Evolutionary conservation across 768 basidiomycete species (phyloP), one percentile per base, ranked within the genome.

Genomic region (Boletus sp.): DNA sequence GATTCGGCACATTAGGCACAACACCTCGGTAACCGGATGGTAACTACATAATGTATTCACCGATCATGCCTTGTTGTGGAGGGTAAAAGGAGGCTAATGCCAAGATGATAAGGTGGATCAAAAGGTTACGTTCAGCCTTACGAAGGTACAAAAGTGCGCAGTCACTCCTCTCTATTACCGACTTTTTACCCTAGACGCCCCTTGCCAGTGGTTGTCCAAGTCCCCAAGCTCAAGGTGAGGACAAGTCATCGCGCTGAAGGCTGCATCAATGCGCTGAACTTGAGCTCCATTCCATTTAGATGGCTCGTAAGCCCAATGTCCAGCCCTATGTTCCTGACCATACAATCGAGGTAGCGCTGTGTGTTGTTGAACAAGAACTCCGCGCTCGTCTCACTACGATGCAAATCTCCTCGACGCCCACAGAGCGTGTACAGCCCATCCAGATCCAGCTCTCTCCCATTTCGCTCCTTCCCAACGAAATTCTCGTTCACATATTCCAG

Each of bases 391-490:
- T 53, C 17, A 32, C 13, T 11, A 33, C 46, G 11, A 40, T 51
- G 13, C 51, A 51, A 23, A 23, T 50, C 13, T 45, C 51, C 19
- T 23, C 47, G 41, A 38, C 8, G 41, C 47, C 40, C 15, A n/a
- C 32, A 23, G 34, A 50, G 21, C 27, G 21, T 6, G 21, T 5
- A 9, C 33, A 27, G 38, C n/a, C 42, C 11, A 15, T 29, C 19
- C 50, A 49, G 33, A 44, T 52, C n/a, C 60, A 63, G 37, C 42
- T 64, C 30, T 62, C 63, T 15, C 50, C 63, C 5, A 46, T 65
- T 14, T 56, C 60, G 4, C 41, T 50, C n/a, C 53, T 64, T 11
- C 63, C 63, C n/a, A 62, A 48, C 42, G 61, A 65, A 39, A 38
- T 63, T 25, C 62, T 63, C 29, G 35, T 53, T 27, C 42, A 47